phyloP scores from a whole-genome alignment of 164 flowering plant genomes.

The Warburgia ugandensis region DNA sequence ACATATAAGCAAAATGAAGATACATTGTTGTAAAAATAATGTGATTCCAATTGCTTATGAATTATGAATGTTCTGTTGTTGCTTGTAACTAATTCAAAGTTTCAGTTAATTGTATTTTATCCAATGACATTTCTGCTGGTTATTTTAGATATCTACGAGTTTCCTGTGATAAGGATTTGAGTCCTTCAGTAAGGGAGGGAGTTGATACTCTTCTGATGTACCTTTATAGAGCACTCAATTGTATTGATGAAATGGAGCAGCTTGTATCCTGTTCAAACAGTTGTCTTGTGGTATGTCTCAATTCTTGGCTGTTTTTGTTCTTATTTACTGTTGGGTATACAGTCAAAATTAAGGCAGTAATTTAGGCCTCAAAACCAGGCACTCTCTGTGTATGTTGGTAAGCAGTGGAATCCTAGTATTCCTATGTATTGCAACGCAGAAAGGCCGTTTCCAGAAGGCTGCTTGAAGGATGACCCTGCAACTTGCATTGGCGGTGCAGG shows the following conservation, averaged over 20 bases:
- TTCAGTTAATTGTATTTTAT: neutral
- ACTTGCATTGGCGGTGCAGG: constrained; percentile 87
- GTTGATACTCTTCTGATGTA: constrained; percentile 93
- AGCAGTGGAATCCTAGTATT: constrained; percentile 42
- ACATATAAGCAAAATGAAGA: neutral
- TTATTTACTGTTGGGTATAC: constrained; percentile 5
- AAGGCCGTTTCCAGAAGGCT: constrained; percentile 41
- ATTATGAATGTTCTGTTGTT: constrained; percentile 3
- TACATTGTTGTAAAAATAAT: neutral
- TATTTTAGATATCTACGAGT: constrained; percentile 58
- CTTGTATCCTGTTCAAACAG: constrained; percentile 77
- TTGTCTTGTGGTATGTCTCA: constrained; percentile 78
- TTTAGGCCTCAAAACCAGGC: constrained; percentile 35
- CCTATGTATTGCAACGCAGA: constrained; percentile 44
- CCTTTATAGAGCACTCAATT: constrained; percentile 84
- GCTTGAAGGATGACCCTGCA: constrained; percentile 70
- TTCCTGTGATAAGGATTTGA: constrained; percentile 57
- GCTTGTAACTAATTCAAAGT: constrained; percentile 1
- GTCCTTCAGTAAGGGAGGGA: constrained; percentile 63
- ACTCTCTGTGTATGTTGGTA: constrained; percentile 35
- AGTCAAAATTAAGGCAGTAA: constrained; percentile 15
- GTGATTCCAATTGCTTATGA: neutral
- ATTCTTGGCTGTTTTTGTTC: constrained; percentile 3
- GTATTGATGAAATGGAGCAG: constrained; percentile 77
- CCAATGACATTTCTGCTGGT: constrained; percentile 1